These are phyloP conservation scores for Plasmodium chabaudi DNA, from an alignment of 169 alveolate genomes.

Conservation along the genomic window DNA sequence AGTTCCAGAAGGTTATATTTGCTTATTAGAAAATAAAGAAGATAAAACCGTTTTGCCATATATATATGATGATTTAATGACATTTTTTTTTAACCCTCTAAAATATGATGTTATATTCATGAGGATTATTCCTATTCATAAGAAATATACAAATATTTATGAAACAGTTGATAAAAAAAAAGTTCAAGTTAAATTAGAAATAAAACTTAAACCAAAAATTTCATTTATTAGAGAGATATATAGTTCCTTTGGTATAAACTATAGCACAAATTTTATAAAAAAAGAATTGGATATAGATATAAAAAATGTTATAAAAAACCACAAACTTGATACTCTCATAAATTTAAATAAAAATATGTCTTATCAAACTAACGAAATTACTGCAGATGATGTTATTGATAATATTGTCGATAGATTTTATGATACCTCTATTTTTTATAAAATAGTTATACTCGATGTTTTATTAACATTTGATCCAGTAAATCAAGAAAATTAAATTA, in stretches of 20 bases:
- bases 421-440: slow-evolving; percentile 83
- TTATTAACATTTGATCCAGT: slow-evolving; percentile 41
- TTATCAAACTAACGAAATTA: not conserved
- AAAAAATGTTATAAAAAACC: slow-evolving; percentile 81
- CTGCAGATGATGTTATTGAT: slow-evolving; percentile 76
- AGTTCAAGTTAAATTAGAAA: slow-evolving; percentile 45
- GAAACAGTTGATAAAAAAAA: slow-evolving; percentile 63
- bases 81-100: slow-evolving; percentile 54
- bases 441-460: slow-evolving; percentile 79
- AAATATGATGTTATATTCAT: slow-evolving; percentile 38
- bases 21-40: slow-evolving; percentile 45
- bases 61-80: slow-evolving; percentile 66
- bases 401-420: slow-evolving; percentile 82
- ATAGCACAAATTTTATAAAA: slow-evolving; percentile 78
- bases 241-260: slow-evolving; percentile 81
- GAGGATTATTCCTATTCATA: slow-evolving; percentile 54
- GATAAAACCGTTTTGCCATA: slow-evolving; percentile 45
- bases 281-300: slow-evolving; percentile 82
- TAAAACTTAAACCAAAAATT: slow-evolving; percentile 77
- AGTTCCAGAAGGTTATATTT: slow-evolving; percentile 64
- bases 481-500: not conserved
- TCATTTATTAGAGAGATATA: slow-evolving; percentile 83
- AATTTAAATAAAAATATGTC: slow-evolving; percentile 18
- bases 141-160: slow-evolving; percentile 43
- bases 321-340: slow-evolving; percentile 70